Conservation (phyloP, 768 basidiomycete genomes). For the Podaxis sp. region DNA sequence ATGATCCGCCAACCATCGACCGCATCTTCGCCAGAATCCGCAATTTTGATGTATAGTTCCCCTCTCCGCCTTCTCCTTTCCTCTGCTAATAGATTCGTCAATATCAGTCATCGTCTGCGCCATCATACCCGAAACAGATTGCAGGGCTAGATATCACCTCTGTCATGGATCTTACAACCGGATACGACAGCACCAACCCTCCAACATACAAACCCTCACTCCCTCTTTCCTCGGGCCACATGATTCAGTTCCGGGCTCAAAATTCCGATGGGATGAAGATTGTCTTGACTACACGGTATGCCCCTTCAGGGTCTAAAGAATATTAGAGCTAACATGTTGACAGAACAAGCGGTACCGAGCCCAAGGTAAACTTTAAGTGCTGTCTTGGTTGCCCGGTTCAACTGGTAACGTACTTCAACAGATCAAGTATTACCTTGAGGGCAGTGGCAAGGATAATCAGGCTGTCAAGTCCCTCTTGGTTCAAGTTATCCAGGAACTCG, state of each 20-base stretch:
- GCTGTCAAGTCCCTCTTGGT: conserved; percentile 51
- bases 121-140: conserved; percentile 60
- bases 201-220: conserved; percentile 60
- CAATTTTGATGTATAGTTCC: conserved; percentile 43
- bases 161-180: conserved; percentile 74
- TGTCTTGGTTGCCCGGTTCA: background rate
- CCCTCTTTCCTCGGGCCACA: conserved; percentile 77
- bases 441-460: conserved; percentile 53
- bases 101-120: conserved; percentile 15
- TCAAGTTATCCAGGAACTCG: conserved; percentile 59
- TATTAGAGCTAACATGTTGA: conserved; percentile 4
- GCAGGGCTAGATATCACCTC: conserved; percentile 59
- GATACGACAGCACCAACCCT: conserved; percentile 77
- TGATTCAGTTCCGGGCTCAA: conserved; percentile 77
- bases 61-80: background rate
- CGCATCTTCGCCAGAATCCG: conserved; percentile 69
- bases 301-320: background rate
- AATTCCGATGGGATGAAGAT: conserved; percentile 44
- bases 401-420: conserved; percentile 18
- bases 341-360: conserved; percentile 89
- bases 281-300: conserved; percentile 69
- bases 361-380: conserved; percentile 56
- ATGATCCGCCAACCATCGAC: conserved; percentile 64
- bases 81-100: background rate
- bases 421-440: conserved; percentile 93